phyloP scores from a whole-genome alignment of 2,329 filamentous ascomycete genomes.

The Zasmidium angulare region DNA sequence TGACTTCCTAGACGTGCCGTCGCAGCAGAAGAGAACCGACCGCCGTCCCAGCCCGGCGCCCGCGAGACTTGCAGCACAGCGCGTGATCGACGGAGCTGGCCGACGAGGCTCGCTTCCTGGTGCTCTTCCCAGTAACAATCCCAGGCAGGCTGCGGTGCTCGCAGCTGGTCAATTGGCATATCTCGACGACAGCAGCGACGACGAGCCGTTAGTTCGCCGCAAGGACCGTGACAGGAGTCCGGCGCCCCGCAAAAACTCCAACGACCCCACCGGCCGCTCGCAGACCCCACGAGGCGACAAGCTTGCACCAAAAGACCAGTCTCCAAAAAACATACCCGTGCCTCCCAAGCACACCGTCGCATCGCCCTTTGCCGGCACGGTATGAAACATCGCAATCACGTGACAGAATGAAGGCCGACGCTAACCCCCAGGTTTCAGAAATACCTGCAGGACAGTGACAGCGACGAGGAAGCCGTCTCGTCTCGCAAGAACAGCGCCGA shows the following conservation, averaged over 20 bases:
- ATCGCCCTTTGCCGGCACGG: slow-evolving; percentile 36
- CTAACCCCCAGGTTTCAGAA: slow-evolving; percentile 28
- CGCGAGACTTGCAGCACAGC: slow-evolving; percentile 16
- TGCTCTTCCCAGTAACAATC: slow-evolving; percentile 8
- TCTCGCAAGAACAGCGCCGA: slow-evolving; percentile 31
- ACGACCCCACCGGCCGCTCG: slow-evolving; percentile 21
- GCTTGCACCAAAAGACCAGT: slow-evolving; percentile 9
- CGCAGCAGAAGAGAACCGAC: slow-evolving; percentile 19
- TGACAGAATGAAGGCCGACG: slow-evolving; percentile 11
- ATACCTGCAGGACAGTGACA: slow-evolving; percentile 36
- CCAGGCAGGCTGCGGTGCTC: slow-evolving; percentile 25
- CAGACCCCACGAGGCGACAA: slow-evolving; percentile 26
- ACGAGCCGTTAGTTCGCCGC: slow-evolving; percentile 12
- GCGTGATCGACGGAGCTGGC: slow-evolving; percentile 18
- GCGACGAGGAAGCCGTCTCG: slow-evolving; percentile 31
- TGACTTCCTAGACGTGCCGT: slow-evolving; percentile 26
- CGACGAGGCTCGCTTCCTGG: slow-evolving; percentile 25
- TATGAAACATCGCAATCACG: slow-evolving; percentile 18
- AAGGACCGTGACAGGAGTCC: slow-evolving; percentile 28
- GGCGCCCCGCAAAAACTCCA: slow-evolving; percentile 26
- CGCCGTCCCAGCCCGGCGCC: slow-evolving; percentile 33
- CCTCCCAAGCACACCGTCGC: slow-evolving; percentile 34
- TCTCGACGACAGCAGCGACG: slow-evolving; percentile 34
- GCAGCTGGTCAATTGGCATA: slow-evolving; percentile 34
- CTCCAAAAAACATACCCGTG: slow-evolving; percentile 7